Evolutionary conservation across 805 yeast genomes (phyloP), one percentile per base, ranked within the genome.

Genomic region (Kodamaea fukazawae): DNA sequence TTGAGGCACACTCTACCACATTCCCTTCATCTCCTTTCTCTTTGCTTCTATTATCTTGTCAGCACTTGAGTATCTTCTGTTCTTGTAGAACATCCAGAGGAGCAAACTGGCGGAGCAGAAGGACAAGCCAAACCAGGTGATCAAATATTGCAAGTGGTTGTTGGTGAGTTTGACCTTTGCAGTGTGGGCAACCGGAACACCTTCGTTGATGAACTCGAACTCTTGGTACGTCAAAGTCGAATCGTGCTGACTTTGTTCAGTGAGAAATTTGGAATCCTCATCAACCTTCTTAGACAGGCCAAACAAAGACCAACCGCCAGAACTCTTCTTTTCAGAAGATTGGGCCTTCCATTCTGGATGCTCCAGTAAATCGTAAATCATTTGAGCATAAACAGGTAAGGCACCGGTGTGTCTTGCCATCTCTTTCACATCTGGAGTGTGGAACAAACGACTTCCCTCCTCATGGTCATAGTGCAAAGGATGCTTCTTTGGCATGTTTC

Each of bases 81-180:
- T 52, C 45, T 64, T 69, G 52, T 52, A 45, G 36, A 65, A 49
- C 13, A 54, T 49, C 46, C 62, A 69, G 10, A 54, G 32, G 42
- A 93, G 71, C 62, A 88, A 75, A 25, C 83, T 77, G 0, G 89
- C 52, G 27, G 96, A 83, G 28, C 86, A 76, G 29, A 85, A 52
- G 2, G 89, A 79, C 31, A 91, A 74, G 0, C 96, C 96, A 59
- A 86, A 91, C 99, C 99, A 93, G 0, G 99, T 93, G 14, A 88
- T 79, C 54, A 93, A 66, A 59, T 93, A 93, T 60, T 91, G 96
- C 60, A 90, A 64, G 57, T 93, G 99, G 56, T 89, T 88, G 60
- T 93, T 93, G 45, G 84, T 80, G 56, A 87, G 75, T 49, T 82
- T 90, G 25, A 91, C 78, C 50, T 78, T 79, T n/a, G 96, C 90